Conservation (phyloP, 345 rosid species). For the Hibiscus mutabilis region DNA sequence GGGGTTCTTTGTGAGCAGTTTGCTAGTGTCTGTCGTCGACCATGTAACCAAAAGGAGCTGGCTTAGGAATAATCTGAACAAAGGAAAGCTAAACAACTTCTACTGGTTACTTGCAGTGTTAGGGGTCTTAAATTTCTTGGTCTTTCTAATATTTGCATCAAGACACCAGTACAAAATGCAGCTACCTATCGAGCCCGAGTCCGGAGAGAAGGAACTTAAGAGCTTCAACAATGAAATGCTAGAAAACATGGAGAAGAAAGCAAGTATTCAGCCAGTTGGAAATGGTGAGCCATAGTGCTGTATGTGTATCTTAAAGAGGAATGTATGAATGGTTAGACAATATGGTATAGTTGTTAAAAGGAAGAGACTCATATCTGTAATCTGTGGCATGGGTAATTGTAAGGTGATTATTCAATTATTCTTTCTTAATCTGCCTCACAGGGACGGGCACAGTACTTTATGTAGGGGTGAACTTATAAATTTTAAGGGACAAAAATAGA, state of each 20-base stretch:
- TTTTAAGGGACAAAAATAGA: too few species aligned
- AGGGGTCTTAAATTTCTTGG: conserved; percentile 57
- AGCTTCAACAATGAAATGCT: conserved; percentile 11
- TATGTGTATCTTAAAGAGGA: neutral
- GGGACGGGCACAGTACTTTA: too few species aligned
- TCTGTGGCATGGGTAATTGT: neutral
- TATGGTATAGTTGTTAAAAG: neutral
- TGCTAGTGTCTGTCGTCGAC: conserved; percentile 66
- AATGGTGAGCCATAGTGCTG: conserved; percentile 10
- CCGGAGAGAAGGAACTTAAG: conserved; percentile 29
- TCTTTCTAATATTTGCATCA: conserved; percentile 49
- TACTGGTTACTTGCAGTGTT: conserved; percentile 68
- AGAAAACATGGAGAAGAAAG: conserved; percentile 19
- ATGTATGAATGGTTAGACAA: neutral
- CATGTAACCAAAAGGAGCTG: conserved; percentile 45
- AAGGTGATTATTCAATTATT: neutral
- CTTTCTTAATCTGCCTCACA: neutral
- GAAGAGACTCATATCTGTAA: too few species aligned
- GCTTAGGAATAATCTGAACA: conserved; percentile 65
- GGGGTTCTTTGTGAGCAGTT: conserved; percentile 85
- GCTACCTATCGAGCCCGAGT: conserved; percentile 19
- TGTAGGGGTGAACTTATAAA: too few species aligned
- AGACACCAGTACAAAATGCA: conserved; percentile 64
- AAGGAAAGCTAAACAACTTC: conserved; percentile 55
- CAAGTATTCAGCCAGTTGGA: neutral